Evolutionary conservation across 2,329 filamentous ascomycete species (phyloP), one percentile per base, ranked within the genome.

Genomic region (Aspergillus ibericus): DNA sequence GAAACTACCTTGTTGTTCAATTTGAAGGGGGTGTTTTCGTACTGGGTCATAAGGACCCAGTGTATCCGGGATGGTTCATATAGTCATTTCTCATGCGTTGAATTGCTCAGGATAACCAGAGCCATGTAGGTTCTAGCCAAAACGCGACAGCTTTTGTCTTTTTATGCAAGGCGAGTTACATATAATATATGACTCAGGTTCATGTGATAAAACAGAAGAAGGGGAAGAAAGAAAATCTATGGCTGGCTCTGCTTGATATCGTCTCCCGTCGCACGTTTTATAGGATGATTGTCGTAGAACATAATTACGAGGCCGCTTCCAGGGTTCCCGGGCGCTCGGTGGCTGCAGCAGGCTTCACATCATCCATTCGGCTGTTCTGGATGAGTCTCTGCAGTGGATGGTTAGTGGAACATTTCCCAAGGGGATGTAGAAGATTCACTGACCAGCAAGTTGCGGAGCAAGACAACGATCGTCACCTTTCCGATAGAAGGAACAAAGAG

Each of bases 401-500:
- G 51, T 72, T 59, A 71, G 64, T 59, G 38, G 29, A 34, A 46
- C n/a, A 50, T 32, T 32, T 40, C 15, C 15, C 25, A 8, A 34
- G 27, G 22, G 51, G 27, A 53, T 52, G 32, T 57, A 40, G 29
- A 32, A 22, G 9, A 29, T 38, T 18, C 12, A 84, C 88, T 78
- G 79, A 95, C 91, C 71, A 98, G 83, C 35, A 98, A 78, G 72
- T 99, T 99, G 57, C 95, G 83, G 70, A 98, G 80, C 59, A 99
- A 79, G 34, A 97, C 88, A 15, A 93, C 91, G 73, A 98, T 98
- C 0, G 95, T 99, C 49, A 98, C 93, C 81, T 98, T 99, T 68
- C 95, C 95, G 66, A 97, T 96, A 0, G 93, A 95, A 1, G 95
- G 95, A 16, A 98, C 93, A 69, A 97, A 99, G 69, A 99, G 96